phyloP scores from a whole-genome alignment of 306 rosid species.

The Mimosa pudica region DNA sequence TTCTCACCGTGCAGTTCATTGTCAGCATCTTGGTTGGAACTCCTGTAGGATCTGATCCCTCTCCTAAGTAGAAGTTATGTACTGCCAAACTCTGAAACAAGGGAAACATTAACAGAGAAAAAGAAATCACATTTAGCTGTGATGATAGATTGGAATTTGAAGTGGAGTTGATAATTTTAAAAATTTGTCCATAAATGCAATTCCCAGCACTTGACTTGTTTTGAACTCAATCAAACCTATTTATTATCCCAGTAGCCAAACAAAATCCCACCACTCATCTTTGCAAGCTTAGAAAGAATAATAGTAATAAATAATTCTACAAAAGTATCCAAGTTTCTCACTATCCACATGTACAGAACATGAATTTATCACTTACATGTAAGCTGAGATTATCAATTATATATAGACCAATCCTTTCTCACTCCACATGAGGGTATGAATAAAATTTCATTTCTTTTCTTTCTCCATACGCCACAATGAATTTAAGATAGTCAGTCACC shows the following conservation, averaged over 20 bases:
- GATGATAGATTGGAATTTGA: background rate
- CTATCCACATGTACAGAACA: constrained; percentile 8
- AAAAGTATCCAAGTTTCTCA: constrained; percentile 2
- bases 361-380: constrained; percentile 7
- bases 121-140: constrained; percentile 3
- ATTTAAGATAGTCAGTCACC: background rate
- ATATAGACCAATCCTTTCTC: background rate
- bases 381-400: background rate
- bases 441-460: background rate
- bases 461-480: background rate
- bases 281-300: constrained; percentile 6
- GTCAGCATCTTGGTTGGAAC: constrained; percentile 91
- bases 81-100: constrained; percentile 67
- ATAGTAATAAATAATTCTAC: background rate
- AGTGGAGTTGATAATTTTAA: background rate
- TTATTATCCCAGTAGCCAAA: background rate
- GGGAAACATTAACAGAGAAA: constrained; percentile 22
- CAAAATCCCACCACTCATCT: background rate
- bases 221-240: constrained; percentile 4
- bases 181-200: background rate
- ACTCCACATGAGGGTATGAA: constrained; percentile 25
- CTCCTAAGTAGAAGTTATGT: constrained; percentile 75
- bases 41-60: constrained; percentile 81
- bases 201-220: background rate
- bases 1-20: constrained; percentile 67